A percentile compares a stretch with the other conserved stretches of the same genome.
These are phyloP conservation scores for Penicillium simplicissimum DNA, from an alignment of 495 filamentous ascomycete species.

Conservation along the genomic window DNA sequence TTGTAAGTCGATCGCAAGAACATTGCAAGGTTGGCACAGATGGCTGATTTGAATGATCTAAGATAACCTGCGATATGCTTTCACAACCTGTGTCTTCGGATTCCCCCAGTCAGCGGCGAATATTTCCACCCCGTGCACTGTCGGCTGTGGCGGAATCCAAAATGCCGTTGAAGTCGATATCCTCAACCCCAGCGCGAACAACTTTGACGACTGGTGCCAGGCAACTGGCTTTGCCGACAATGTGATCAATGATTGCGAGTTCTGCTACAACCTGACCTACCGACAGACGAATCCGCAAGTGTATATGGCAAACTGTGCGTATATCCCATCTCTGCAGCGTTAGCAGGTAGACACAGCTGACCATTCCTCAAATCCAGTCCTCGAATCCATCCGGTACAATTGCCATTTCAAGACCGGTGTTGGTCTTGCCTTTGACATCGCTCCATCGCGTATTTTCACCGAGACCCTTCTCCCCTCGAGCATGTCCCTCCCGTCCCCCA, in stretches of 20 bases:
- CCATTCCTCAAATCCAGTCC: slow-evolving; percentile 32
- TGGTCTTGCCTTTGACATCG: slow-evolving; percentile 41
- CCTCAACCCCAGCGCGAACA: slow-evolving; percentile 28
- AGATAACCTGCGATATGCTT: slow-evolving; percentile 55
- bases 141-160: slow-evolving; percentile 40
- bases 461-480: slow-evolving; percentile 42
- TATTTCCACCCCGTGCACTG: slow-evolving; percentile 44
- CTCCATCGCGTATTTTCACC: slow-evolving; percentile 47
- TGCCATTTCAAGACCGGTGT: slow-evolving; percentile 45
- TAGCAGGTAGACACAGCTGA: slow-evolving; percentile 4
- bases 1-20: slow-evolving; percentile 44
- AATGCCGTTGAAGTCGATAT: slow-evolving; percentile 38
- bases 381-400: slow-evolving; percentile 52
- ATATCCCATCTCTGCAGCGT: neutral
- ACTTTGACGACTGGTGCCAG: slow-evolving; percentile 38
- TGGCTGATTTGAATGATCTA: slow-evolving; percentile 6
- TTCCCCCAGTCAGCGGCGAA: slow-evolving; percentile 38
- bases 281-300: slow-evolving; percentile 29
- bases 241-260: slow-evolving; percentile 44
- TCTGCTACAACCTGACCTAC: slow-evolving; percentile 46
- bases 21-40: neutral
- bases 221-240: slow-evolving; percentile 42
- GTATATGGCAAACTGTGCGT: slow-evolving; percentile 54
- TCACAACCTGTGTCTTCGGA: slow-evolving; percentile 48
- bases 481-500: slow-evolving; percentile 28